phyloP scores from a whole-genome alignment of 192 early-diverging fungal species.

The Irineochytrium annulatum region DNA sequence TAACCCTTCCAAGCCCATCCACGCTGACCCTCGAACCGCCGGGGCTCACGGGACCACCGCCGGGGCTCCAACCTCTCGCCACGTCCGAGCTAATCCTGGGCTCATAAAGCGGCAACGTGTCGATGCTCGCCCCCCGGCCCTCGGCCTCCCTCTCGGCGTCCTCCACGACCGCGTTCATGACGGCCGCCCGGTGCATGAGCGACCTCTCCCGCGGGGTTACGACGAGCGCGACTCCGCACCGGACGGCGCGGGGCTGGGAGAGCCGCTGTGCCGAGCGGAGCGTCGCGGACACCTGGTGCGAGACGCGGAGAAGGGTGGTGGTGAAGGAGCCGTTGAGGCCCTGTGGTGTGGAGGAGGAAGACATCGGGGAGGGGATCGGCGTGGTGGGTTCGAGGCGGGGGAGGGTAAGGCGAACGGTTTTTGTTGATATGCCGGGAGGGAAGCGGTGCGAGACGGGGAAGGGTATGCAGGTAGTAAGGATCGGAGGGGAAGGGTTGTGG shows the following conservation, averaged over 20 bases:
- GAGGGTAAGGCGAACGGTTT: conserved; percentile 5
- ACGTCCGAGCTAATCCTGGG: not conserved
- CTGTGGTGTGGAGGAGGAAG: too few species aligned
- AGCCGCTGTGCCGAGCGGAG: not conserved
- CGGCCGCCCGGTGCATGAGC: conserved; percentile 9
- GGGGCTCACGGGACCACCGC: not conserved
- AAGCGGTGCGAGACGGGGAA: conserved; percentile 10
- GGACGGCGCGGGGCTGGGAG: not conserved
- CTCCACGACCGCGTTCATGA: conserved; percentile 14
- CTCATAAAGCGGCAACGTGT: conserved; percentile 21
- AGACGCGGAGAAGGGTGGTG: conserved; percentile 9
- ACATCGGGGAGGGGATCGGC: too few species aligned
- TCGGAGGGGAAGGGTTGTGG: conserved; percentile 7
- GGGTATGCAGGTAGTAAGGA: conserved; percentile 1
- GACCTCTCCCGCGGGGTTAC: not conserved
- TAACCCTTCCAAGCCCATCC: not conserved
- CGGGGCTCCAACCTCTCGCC: not conserved
- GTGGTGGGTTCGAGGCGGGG: conserved; percentile 12
- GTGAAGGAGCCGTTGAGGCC: conserved; percentile 19
- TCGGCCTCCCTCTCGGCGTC: conserved; percentile 25
- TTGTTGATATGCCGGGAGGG: not conserved
- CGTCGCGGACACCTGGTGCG: conserved; percentile 5
- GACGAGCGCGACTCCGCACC: conserved; percentile 10
- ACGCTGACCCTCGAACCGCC: not conserved
- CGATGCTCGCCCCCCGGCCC: conserved; percentile 6